phyloP scores from a whole-genome alignment of 176 grass and related monocot species.

The Chrysopogon serrulatus region DNA sequence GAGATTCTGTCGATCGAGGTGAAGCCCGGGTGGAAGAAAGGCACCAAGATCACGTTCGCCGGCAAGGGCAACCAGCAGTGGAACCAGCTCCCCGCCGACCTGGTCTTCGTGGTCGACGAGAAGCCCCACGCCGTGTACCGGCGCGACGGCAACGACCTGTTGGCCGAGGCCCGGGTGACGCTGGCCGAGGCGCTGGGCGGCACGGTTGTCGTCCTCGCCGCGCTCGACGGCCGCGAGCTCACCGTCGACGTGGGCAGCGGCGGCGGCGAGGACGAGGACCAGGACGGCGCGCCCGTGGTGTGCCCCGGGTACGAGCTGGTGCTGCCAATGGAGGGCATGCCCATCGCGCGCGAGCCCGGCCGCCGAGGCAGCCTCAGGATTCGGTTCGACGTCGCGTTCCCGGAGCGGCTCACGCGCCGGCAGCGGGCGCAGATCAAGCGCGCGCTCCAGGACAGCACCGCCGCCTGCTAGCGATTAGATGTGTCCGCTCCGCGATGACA shows the following conservation, averaged over 20 bases:
- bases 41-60: slow-evolving; percentile 77
- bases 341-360: slow-evolving; percentile 55
- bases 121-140: slow-evolving; percentile 61
- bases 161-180: slow-evolving; percentile 33
- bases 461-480: not conserved
- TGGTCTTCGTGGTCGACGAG: slow-evolving; percentile 74
- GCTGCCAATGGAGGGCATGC: slow-evolving; percentile 71
- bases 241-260: slow-evolving; percentile 23
- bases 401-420: slow-evolving; percentile 28
- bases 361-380: slow-evolving; percentile 59
- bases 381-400: slow-evolving; percentile 57
- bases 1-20: slow-evolving; percentile 70
- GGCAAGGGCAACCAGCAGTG: slow-evolving; percentile 50
- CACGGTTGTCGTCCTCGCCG: slow-evolving; percentile 32
- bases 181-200: slow-evolving; percentile 55
- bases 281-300: slow-evolving; percentile 21
- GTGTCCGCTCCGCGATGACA: no score
- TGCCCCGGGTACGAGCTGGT: slow-evolving; percentile 55
- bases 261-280: not conserved
- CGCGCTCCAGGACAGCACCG: slow-evolving; percentile 18
- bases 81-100: slow-evolving; percentile 38
- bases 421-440: slow-evolving; percentile 32
- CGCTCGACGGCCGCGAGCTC: slow-evolving; percentile 51
- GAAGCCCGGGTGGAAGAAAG: slow-evolving; percentile 87
- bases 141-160: slow-evolving; percentile 59